Evolutionary conservation across 768 basidiomycete genomes (phyloP), one percentile per base, ranked within the genome.

Genomic region (Boletales sp.): DNA sequence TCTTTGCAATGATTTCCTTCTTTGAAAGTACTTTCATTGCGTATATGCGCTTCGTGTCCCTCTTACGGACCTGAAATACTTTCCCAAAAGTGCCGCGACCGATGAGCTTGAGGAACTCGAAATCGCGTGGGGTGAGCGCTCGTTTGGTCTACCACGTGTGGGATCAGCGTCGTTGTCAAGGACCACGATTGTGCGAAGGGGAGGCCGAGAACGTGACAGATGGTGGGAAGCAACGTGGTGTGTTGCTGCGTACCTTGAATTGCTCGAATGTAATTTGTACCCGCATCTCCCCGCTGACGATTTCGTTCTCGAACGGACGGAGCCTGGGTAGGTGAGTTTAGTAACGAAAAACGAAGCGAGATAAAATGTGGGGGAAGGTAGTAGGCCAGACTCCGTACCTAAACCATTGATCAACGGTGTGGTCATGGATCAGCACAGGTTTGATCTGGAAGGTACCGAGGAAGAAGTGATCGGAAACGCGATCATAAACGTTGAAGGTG

Each of bases 11-110:
- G 60, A 99, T 98, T 71, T 99, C 97, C 76, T 92, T 94, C 74
- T 99, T 99, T 30, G 91, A 94, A 35, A 99, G 79, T 49, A 98
- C 91, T 65, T 99, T 99, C 95, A 99, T 98, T 45, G 97, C 97
- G 74, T 97, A 99, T 72, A 99, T 98, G 40, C 97, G 90, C 69
- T 92, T 90, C 37, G 97, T 99, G 74, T 99, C 94, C 67, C 78
- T 85, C 74, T 99, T 99, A 53, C 97, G 90, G 43, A 99, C 97
- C 70, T 99, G 97, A 78, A 97, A 98, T 17, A 99, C 97, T 47
- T 93, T 90, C 42, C 94, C 97, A 67, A 99, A 99, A 0, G 97
- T 98, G 2, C 97, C 97, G 43, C 94, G 85, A 50, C 97, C 97
- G 70, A 99, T 98, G 50, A 99, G 87, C 69, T 97, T 97, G 63